Evolutionary conservation across 2,329 filamentous ascomycete species (phyloP).

Genomic region (Fusarium nelsonii): DNA sequence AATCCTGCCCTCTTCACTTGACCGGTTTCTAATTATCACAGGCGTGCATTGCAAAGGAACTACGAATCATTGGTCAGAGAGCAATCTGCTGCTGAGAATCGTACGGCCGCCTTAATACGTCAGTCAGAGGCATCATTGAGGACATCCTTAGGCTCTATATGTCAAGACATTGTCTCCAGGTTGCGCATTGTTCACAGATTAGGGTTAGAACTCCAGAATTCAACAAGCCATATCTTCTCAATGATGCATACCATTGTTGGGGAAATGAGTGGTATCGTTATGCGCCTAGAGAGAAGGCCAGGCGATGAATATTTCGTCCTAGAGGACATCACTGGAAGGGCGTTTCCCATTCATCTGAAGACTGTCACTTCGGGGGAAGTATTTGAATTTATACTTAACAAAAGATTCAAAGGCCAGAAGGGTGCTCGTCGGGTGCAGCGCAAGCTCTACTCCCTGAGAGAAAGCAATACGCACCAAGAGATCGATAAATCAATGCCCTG

Average conservation of each 20-base stretch:
- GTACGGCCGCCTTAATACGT: background rate
- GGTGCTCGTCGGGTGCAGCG: background rate
- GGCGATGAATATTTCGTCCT: background rate
- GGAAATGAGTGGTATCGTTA: background rate
- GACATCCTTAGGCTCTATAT: background rate
- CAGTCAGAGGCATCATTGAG: background rate
- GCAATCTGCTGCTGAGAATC: background rate
- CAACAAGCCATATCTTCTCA: background rate
- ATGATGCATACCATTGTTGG: fast-evolving
- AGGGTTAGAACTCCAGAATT: background rate
- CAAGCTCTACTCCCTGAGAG: background rate
- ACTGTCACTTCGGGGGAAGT: background rate
- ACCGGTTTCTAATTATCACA: background rate
- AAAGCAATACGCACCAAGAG: background rate
- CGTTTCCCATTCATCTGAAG: fast-evolving
- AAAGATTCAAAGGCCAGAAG: background rate
- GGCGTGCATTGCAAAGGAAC: background rate
- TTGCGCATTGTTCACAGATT: background rate
- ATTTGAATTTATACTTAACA: background rate
- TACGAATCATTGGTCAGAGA: background rate
- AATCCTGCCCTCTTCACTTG: too few relatives aligned
- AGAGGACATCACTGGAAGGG: background rate
- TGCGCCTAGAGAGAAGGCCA: background rate
- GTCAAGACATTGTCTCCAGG: background rate
- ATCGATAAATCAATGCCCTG: background rate